A percentile compares a stretch with the other conserved stretches of the same genome.
phyloP scores from a whole-genome alignment of 106 monocot genomes.

The Iris macrosiphon region DNA sequence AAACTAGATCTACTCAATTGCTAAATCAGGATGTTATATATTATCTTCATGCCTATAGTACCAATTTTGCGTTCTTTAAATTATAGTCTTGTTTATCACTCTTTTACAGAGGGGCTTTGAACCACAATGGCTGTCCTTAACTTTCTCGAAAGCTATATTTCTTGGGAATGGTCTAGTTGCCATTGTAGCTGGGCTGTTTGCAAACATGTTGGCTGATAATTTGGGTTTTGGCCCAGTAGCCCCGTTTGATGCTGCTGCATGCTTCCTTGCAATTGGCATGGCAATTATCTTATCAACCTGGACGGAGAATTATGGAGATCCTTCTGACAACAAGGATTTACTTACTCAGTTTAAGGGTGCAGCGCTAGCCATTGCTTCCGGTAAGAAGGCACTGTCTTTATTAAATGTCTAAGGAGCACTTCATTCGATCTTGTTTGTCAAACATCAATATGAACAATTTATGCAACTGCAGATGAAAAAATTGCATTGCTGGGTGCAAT shows the following conservation, averaged over 20 bases:
- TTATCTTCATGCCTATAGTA: background rate
- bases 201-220: conserved; percentile 75
- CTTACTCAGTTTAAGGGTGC: conserved; percentile 83
- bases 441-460: background rate
- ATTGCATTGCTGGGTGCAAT: conserved; percentile 96
- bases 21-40: background rate
- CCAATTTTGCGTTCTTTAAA: background rate
- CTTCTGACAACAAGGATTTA: conserved; percentile 85
- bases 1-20: too few relatives aligned
- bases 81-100: background rate
- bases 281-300: conserved; percentile 78
- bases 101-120: conserved; percentile 91
- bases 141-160: conserved; percentile 98
- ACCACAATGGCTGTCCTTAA: conserved; percentile 89
- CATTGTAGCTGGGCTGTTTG: conserved; percentile 77
- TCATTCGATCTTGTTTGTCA: background rate
- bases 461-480: conserved; percentile 69
- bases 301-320: conserved; percentile 93
- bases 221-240: conserved; percentile 89
- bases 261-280: conserved; percentile 93
- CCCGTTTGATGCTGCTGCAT: conserved; percentile 98
- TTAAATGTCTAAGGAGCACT: background rate
- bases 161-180: conserved; percentile 95
- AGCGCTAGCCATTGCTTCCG: conserved; percentile 87
- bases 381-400: conserved; percentile 21